Base-by-base conservation (phyloP, 768 basidiomycete species). In the Phaeolepiota aurea region DNA sequence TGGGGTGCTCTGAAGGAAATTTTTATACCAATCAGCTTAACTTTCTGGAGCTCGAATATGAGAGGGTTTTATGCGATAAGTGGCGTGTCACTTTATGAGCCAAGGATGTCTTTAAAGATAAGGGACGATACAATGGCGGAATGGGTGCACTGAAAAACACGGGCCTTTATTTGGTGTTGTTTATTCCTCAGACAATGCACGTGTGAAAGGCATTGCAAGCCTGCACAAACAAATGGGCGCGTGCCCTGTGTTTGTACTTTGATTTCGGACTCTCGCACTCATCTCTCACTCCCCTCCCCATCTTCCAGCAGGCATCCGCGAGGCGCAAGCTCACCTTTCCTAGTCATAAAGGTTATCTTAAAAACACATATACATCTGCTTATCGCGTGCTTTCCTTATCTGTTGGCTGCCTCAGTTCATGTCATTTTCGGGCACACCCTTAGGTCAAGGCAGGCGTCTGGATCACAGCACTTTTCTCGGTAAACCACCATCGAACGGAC, bases 371-470 rank as follows among this genome's bases (percentile, higher is more conserved):
- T 16, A 16, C 42, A 48, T 38, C 46, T 49, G 42, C 48, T 44
- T 47, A 23, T 37, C 42, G 37, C 44, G 45, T 51, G 42, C 44
- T 35, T 16, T 37, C 31, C 41, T 37, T 22, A 41, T 40, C 38
- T 48, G 38, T 40, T 42, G 42, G 50, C 48, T 44, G 41, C 46
- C 51, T 47, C 46, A 55, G 56, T 66, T 69, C 72, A 89, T 89
- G 86, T 87, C 85, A 63, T 89, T 89, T 78, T 73, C 82, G 58
- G 74, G 78, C 61, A 87, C 86, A 59, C 83, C 86, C 43, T 64
- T 87, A 50, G 82, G 80, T 65, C 81, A 86, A 78, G 82, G 79
- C 69, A 82, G 85, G 74, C 80, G 86, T 67, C 77, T 87, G 58
- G 84, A 87, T 74, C 84, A 82, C 59, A 67, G 69, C 58, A 72